These are phyloP conservation scores for Ganoderma lucidum DNA, from an alignment of 1,284 basidiomycete genomes.

Conservation along the genomic window DNA sequence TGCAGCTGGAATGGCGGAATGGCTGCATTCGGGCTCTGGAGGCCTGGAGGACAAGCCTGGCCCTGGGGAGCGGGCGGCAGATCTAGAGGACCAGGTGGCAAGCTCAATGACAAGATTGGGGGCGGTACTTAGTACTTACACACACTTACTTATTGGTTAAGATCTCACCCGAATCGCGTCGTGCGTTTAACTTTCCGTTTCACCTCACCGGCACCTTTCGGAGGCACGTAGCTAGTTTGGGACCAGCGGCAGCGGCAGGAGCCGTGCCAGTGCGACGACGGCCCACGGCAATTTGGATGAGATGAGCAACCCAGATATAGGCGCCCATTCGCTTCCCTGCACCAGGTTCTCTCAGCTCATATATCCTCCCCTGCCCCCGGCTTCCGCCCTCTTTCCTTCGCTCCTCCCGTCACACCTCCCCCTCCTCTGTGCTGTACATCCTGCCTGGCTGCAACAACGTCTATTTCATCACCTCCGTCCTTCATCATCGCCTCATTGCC, in stretches of 20 bases:
- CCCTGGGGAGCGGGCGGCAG: not conserved
- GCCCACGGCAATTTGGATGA: not conserved
- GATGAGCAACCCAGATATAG: not conserved
- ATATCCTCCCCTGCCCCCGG: not conserved
- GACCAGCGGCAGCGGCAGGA: not conserved
- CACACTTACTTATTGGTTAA: not conserved
- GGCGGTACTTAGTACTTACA: not conserved
- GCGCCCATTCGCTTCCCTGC: slow-evolving; percentile 5
- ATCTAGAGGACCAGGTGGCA: not conserved
- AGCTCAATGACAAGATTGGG: not conserved
- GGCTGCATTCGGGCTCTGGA: not conserved
- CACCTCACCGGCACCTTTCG: not conserved
- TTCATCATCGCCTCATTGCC: not conserved
- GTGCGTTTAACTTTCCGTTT: too few species aligned
- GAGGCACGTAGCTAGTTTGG: not conserved
- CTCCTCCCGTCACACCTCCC: slow-evolving; percentile 2
- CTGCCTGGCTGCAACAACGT: not conserved
- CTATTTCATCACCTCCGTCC: not conserved
- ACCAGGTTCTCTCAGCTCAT: slow-evolving; percentile 1
- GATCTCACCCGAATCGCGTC: slow-evolving; percentile 1
- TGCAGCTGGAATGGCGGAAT: not conserved
- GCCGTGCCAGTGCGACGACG: not conserved
- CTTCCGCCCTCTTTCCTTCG: slow-evolving; percentile 8
- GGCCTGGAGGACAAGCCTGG: not conserved
- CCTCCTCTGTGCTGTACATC: not conserved